Evolutionary conservation across 129 eudicot species (phyloP).

Genomic region (Flaveria bidentis): DNA sequence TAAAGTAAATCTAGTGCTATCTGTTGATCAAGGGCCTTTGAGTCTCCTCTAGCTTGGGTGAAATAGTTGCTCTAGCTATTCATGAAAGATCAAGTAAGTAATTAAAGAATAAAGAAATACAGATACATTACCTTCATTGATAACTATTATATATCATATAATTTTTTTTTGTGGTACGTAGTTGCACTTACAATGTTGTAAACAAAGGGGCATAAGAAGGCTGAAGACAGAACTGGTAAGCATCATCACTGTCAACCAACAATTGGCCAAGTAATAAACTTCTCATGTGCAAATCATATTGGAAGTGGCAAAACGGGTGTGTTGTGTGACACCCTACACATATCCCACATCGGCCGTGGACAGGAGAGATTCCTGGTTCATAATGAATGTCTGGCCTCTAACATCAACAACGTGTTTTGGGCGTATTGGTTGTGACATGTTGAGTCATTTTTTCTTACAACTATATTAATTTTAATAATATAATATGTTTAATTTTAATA

Average conservation of each 20-base stretch:
- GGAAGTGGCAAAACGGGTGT: background rate
- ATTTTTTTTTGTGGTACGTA: background rate
- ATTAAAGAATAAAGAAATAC: conserved; percentile 21
- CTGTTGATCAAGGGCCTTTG: conserved; percentile 66
- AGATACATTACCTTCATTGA: conserved; percentile 26
- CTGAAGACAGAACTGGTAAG: conserved; percentile 91
- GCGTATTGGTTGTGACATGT: no score
- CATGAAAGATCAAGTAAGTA: conserved; percentile 42
- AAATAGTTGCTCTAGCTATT: conserved; percentile 93
- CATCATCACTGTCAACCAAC: conserved; percentile 82
- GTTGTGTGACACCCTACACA: no score
- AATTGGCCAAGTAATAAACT: background rate
- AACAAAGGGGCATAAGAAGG: conserved; percentile 95
- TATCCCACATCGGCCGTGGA: no score
- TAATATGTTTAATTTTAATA: background rate
- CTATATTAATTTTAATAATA: background rate
- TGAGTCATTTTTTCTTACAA: background rate
- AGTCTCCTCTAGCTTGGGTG: conserved; percentile 86
- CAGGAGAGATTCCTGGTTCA: no score
- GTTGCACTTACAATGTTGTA: conserved; percentile 71
- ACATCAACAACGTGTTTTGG: no score
- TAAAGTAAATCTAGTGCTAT: conserved; percentile 79
- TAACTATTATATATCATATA: background rate
- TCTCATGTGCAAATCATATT: background rate
- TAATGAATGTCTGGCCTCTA: no score